Evolutionary conservation across 2,329 filamentous ascomycete genomes (phyloP).

Genomic region (Pleurostoma richardsiae): DNA sequence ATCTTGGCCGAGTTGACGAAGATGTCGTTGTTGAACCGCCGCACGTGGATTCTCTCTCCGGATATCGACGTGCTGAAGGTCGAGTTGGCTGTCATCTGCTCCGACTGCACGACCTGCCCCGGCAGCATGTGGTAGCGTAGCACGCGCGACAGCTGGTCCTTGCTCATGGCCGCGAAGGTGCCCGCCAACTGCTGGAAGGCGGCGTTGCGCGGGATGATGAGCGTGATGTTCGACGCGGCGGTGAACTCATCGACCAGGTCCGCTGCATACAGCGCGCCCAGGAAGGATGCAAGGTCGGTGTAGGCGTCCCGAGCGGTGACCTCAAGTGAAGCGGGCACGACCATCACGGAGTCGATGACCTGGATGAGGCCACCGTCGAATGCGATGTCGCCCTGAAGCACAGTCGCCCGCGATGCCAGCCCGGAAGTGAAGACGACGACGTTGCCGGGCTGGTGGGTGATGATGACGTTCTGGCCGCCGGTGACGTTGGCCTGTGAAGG

Average conservation of each 20-base stretch:
- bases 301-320: conserved; percentile 25
- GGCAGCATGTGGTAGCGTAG: conserved; percentile 52
- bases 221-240: conserved; percentile 38
- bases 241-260: conserved; percentile 34
- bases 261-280: conserved; percentile 31
- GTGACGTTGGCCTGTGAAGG: conserved; percentile 41
- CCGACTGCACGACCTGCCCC: conserved; percentile 48
- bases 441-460: conserved; percentile 36
- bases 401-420: conserved; percentile 34
- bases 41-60: neutral
- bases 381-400: conserved; percentile 34
- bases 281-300: conserved; percentile 31
- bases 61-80: neutral
- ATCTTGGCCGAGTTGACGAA: conserved; percentile 37
- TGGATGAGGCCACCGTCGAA: conserved; percentile 46
- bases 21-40: neutral
- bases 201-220: conserved; percentile 48
- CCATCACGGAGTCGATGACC: conserved; percentile 44
- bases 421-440: conserved; percentile 31
- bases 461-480: conserved; percentile 40
- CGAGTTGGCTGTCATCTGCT: conserved; percentile 17
- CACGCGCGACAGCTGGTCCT: conserved; percentile 34
- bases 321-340: conserved; percentile 35
- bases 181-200: conserved; percentile 44
- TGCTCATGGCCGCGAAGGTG: conserved; percentile 30